Evolutionary conservation across 805 yeast genomes (phyloP).

Genomic region (Zygoascus flipseniorum): DNA sequence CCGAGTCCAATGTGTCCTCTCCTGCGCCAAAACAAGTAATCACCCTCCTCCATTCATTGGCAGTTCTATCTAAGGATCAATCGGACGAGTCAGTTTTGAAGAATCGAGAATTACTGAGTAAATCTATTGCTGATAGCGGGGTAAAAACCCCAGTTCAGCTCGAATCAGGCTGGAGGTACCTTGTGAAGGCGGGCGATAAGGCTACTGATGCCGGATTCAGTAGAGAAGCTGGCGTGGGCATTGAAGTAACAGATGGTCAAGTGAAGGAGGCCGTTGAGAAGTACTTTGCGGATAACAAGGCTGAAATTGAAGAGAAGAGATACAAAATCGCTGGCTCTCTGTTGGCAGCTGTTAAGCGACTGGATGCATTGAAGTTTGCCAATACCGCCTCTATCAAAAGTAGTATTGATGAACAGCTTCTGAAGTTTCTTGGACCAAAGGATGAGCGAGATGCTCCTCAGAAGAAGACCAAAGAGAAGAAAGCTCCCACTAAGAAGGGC

Average conservation of each 20-base stretch:
- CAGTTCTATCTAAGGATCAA: conserved; percentile 54
- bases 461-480: conserved; percentile 48
- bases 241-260: conserved; percentile 57
- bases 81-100: conserved; percentile 33
- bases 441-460: conserved; percentile 86
- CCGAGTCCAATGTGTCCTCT: conserved; percentile 29
- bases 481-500: conserved; percentile 8
- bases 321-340: conserved; percentile 71
- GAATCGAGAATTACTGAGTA: conserved; percentile 44
- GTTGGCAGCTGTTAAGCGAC: conserved; percentile 64
- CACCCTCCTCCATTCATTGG: conserved; percentile 67
- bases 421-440: conserved; percentile 78
- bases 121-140: conserved; percentile 55
- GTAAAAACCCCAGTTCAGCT: conserved; percentile 66
- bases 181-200: conserved; percentile 34
- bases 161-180: conserved; percentile 64
- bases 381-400: conserved; percentile 82
- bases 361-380: conserved; percentile 85
- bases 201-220: conserved; percentile 48
- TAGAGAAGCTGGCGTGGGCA: conserved; percentile 66
- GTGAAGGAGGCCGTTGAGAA: conserved; percentile 48
- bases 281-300: conserved; percentile 53
- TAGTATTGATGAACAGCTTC: conserved; percentile 67
- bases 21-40: conserved; percentile 32
- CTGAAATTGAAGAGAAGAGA: conserved; percentile 58